phyloP scores from a whole-genome alignment of 106 monocot genomes.

The Dioscorea zingiberensis region DNA sequence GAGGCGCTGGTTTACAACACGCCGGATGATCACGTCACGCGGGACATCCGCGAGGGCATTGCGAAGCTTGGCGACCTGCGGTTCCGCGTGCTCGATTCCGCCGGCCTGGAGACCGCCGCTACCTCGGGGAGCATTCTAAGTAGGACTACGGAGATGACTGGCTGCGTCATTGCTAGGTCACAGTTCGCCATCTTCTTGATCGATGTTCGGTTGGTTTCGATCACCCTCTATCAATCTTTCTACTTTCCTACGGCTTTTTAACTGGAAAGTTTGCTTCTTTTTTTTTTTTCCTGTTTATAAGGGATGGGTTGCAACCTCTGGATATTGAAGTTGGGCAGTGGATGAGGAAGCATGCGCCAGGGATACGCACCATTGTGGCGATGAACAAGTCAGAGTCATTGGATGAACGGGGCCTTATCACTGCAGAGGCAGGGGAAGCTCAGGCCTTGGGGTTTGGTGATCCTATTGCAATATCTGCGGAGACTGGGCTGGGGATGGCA shows the following conservation, averaged over 20 bases:
- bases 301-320: slow-evolving; percentile 90
- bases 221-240: background rate
- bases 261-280: too few relatives aligned
- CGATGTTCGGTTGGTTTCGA: slow-evolving; percentile 75
- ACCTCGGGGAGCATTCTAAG: slow-evolving; percentile 80
- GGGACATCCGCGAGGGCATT: slow-evolving; percentile 89
- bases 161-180: slow-evolving; percentile 50
- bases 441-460: slow-evolving; percentile 91
- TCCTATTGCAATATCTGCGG: slow-evolving; percentile 95
- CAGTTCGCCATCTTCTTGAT: slow-evolving; percentile 90
- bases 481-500: slow-evolving; percentile 94
- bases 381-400: slow-evolving; percentile 98
- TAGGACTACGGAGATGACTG: slow-evolving; percentile 79
- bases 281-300: slow-evolving; percentile 8
- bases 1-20: slow-evolving; percentile 97
- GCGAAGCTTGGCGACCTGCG: slow-evolving; percentile 90
- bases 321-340: slow-evolving; percentile 91
- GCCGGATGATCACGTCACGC: slow-evolving; percentile 84
- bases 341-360: slow-evolving; percentile 83
- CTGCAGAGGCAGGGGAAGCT: slow-evolving; percentile 71
- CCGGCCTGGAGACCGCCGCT: slow-evolving; percentile 85
- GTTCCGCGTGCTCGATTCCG: slow-evolving; percentile 89
- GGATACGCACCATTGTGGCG: slow-evolving; percentile 56
- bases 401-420: slow-evolving; percentile 63
- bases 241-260: too few relatives aligned